Base-by-base conservation (phyloP, 1,284 basidiomycete species). In the Sporisorium scitamineum region DNA sequence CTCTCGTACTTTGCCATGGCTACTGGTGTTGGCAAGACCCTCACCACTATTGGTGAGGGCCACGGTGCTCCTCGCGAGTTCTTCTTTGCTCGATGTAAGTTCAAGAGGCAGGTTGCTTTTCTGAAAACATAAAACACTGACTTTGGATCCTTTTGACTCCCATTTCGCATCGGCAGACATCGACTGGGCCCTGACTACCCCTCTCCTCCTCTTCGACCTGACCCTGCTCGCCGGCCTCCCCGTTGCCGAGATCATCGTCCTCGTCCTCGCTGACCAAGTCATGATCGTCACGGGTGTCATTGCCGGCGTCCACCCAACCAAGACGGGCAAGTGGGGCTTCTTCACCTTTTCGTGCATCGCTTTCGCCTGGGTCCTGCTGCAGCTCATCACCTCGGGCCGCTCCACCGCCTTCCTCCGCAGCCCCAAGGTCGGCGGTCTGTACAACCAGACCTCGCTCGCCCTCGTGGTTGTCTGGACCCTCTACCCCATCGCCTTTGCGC, bases 1-100 rank as follows among this genome's bases (percentile, higher is more conserved):
- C 29, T 68, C 45, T 71, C 79, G 11, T 80, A 80, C 77, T 79
- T 77, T 70, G 74, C 75, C 63, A 80, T 80, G 79, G 79, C 79
- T 31, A 70, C 77, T 26, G 79, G 79, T 48, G 57, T 80, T 24
- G 79, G 77, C 16, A 73, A 73, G 62, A 69, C 70, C n/a, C 24
- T 60, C 13, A 59, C 63, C 47, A 56, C 56, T 34, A 61, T 62
- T 32, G 71, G 68, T 42, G 55, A 61, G 24, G n/a, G 58, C 29
- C 70, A 70, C 65, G 29, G 48, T 24, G 51, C 58, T 37, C 70
- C 65, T 42, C 65, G 74, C 44, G 73, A 79, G 50, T 79, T 80
- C 54, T 76, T 61, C 68, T 79, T 56, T 34, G 77, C 79, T 55
- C 77, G 79, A 60, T 80, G 74, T 76, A 62, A 71, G 73, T 71